A percentile compares a stretch with the other conserved stretches of the same genome.
Evolutionary conservation across 768 basidiomycete species (phyloP).

Genomic region (Hygrophoropsis aurantiaca): DNA sequence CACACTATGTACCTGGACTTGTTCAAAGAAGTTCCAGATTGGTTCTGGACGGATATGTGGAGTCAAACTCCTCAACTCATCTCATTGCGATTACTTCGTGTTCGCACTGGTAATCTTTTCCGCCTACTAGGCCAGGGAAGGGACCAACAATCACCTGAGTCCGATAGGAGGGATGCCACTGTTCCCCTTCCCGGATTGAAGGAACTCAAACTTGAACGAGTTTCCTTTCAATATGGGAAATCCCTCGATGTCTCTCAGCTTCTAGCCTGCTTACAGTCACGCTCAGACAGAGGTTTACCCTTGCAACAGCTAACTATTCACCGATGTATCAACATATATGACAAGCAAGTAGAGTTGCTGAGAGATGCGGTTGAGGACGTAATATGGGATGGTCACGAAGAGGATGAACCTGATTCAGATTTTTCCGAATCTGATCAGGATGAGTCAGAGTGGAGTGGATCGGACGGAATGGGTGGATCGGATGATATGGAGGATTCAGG

Average conservation of each 20-base stretch:
- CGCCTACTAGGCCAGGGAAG: background rate
- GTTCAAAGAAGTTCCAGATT: too few relatives aligned
- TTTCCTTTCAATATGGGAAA: too few relatives aligned
- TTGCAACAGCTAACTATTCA: background rate
- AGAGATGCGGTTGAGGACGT: background rate
- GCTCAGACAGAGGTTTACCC: background rate
- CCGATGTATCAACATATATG: background rate
- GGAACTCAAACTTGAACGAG: background rate
- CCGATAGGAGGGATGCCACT: background rate
- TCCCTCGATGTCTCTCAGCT: background rate
- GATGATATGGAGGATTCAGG: background rate
- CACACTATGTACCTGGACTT: too few relatives aligned
- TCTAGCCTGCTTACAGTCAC: background rate
- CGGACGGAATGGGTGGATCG: too few relatives aligned
- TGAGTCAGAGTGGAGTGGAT: too few relatives aligned
- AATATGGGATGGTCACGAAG: background rate
- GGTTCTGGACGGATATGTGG: too few relatives aligned
- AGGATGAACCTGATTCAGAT: background rate
- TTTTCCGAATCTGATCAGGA: background rate
- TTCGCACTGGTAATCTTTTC: too few relatives aligned
- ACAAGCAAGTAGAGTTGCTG: background rate
- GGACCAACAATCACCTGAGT: background rate
- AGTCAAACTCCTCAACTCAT: too few relatives aligned
- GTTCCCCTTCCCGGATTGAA: background rate
- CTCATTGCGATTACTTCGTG: too few relatives aligned